Conservation (phyloP, 2,329 filamentous ascomycete genomes). For the Fusarium buharicum region DNA sequence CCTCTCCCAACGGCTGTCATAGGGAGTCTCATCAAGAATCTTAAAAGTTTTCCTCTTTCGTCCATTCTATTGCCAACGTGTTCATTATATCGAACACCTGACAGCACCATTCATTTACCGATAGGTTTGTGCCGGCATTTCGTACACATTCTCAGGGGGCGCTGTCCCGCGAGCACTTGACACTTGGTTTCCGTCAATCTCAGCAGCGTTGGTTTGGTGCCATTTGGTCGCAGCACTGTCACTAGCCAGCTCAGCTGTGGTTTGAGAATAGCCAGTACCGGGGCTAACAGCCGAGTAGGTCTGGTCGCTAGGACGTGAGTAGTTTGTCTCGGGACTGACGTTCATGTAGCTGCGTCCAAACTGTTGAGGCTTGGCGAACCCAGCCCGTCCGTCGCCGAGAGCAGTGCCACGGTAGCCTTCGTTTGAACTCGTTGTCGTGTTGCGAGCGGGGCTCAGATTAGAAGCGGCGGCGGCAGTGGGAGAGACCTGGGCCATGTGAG, state of each 20-base stretch:
- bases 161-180: slow-evolving; percentile 40
- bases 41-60: slow-evolving; percentile 23
- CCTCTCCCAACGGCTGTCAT: slow-evolving; percentile 18
- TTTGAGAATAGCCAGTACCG: slow-evolving; percentile 41
- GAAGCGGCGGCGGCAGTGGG: slow-evolving; percentile 42
- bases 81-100: background rate
- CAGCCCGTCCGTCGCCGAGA: slow-evolving; percentile 53
- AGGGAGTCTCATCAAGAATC: slow-evolving; percentile 29
- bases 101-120: slow-evolving; percentile 41
- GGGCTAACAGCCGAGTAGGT: slow-evolving; percentile 33
- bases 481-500: slow-evolving; percentile 48
- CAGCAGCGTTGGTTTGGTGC: slow-evolving; percentile 51
- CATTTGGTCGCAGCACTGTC: slow-evolving; percentile 49
- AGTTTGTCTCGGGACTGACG: slow-evolving; percentile 42
- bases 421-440: slow-evolving; percentile 38
- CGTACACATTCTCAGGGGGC: slow-evolving; percentile 53
- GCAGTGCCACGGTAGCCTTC: slow-evolving; percentile 56
- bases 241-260: slow-evolving; percentile 50
- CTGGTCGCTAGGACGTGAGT: slow-evolving; percentile 32
- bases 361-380: slow-evolving; percentile 53
- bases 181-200: slow-evolving; percentile 53
- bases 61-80: slow-evolving; percentile 11
- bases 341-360: slow-evolving; percentile 49
- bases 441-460: slow-evolving; percentile 44
- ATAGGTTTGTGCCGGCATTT: slow-evolving; percentile 56